Conservation (phyloP, 1,284 basidiomycete genomes). For the Austroboletus novae-zelandiae region DNA sequence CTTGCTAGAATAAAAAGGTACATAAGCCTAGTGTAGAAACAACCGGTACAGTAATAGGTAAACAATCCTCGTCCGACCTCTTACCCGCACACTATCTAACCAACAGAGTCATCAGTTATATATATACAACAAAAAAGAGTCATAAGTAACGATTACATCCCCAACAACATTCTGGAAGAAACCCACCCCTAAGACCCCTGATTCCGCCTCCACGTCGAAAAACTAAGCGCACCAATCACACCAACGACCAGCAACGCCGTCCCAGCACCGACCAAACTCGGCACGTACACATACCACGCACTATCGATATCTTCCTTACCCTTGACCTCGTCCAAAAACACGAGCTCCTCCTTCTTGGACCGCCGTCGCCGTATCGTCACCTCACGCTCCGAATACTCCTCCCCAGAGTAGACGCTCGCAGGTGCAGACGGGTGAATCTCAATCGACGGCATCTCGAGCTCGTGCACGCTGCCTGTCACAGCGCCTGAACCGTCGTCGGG, state of each 20-base stretch:
- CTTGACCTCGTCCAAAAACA: conserved; percentile 46
- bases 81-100: too few relatives aligned
- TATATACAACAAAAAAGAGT: not conserved
- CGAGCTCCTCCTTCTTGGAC: conserved; percentile 49
- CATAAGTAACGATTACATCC: not conserved
- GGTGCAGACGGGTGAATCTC: conserved; percentile 42
- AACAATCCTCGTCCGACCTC: too few relatives aligned
- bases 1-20: too few relatives aligned
- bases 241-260: conserved; percentile 76
- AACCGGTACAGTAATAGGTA: too few relatives aligned
- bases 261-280: conserved; percentile 72
- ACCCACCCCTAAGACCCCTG: conserved; percentile 48
- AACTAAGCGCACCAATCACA: conserved; percentile 67
- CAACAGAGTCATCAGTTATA: not conserved
- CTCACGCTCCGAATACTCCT: conserved; percentile 39
- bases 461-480: conserved; percentile 28
- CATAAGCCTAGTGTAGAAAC: too few relatives aligned
- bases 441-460: conserved; percentile 63
- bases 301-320: conserved; percentile 50
- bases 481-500: conserved; percentile 45
- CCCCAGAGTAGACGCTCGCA: conserved; percentile 33
- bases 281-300: conserved; percentile 75
- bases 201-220: conserved; percentile 73
- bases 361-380: conserved; percentile 41
- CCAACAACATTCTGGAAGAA: not conserved